Base-by-base conservation (phyloP, 345 rosid genomes). In the Populus tremula region DNA sequence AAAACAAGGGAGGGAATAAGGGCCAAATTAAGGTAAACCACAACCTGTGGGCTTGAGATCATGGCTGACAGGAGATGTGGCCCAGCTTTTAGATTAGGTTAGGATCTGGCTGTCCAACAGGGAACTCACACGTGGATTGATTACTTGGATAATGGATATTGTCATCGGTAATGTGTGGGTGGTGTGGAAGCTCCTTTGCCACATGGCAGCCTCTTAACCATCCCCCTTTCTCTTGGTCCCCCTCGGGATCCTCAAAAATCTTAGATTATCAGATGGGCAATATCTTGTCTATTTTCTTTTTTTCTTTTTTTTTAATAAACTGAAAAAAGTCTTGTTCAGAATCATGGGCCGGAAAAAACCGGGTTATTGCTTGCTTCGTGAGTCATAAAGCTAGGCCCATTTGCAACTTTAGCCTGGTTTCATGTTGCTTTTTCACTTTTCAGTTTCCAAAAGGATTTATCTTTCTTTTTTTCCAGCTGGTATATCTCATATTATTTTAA, bases 91-190 rank as follows among this genome's bases (percentile, higher is more conserved):
- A 81, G 97, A 92, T 93, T 62, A 88, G 93, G 81, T 87, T 82
- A 43, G 76, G 84, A 92, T 94, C 92, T 87, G 72, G 43, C 49
- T 86, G 76, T 70, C 98, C 97, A 94, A 91, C 89, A 53, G 76
- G 79, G 83, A 75, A 2, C 86, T 69, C 73, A 80, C 98, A 92
- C 89, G 83, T 91, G 89, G 90, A 67, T 36, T 70, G 49, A 8
- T 11, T 71, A 13, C 16, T 71, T 75, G 83, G 96, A 88, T 92
- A 86, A 87, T 85, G 78, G 90, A 90, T 90, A 81, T 77, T 62
- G 84, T 20, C 61, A 31, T n/a, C 36, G 1, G 36, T 33, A 33
- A 6, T 6, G 8, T 63, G 36, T 50, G 8, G 13, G 38, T 65
- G 76, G 65, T 23, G 4, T 11, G 5, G 38, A 43, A 68, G 1